Base-by-base conservation (phyloP, 495 filamentous ascomycete species). In the Aspergillus ostianus region DNA sequence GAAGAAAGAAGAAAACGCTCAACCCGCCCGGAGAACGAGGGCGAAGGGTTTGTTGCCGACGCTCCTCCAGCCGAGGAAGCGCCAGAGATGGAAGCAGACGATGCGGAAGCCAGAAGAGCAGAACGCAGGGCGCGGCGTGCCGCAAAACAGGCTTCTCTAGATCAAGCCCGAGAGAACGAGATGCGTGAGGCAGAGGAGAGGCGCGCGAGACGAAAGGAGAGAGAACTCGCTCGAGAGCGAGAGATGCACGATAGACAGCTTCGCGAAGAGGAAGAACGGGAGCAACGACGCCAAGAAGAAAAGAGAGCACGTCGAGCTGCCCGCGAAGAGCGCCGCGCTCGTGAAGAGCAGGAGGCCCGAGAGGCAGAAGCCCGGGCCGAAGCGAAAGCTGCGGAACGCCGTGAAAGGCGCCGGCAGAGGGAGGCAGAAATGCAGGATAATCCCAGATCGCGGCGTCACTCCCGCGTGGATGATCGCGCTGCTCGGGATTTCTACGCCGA, bases 71-170 rank as follows among this genome's bases (percentile, higher is more conserved):
- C 59, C 13, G 70, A 63, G 13, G 72, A 60, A n/a, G 69, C 63
- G 44, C 67, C 64, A 13, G 73, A 75, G 10, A 71, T 73, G 69
- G 72, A 88, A 75, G 61, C 81, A 61, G 76, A 82, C 80, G 65
- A 78, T 74, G 70, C 62, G 70, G 78, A 82, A 70, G 65, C 72
- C 74, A 65, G 80, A 70, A 62, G 82, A 79, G 73, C 83, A 70
- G 73, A 82, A 69, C 69, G 80, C 7, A 69, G 73, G 23, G 70
- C 74, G 4, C 73, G 73, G 41, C 64, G 73, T 60, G 68, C 70
- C 29, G 67, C 75, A 32, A 70, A 74, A 55, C 69, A 77, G 27
- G 73, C 67, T 4, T 69, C 71, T 4, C 67, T 66, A 26, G 78
- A 76, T 46, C 66, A 62, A 55, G 59, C 61, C 12, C 74, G 69